phyloP scores from a whole-genome alignment of 2,329 filamentous ascomycete species.

The Penicillium sp. region DNA sequence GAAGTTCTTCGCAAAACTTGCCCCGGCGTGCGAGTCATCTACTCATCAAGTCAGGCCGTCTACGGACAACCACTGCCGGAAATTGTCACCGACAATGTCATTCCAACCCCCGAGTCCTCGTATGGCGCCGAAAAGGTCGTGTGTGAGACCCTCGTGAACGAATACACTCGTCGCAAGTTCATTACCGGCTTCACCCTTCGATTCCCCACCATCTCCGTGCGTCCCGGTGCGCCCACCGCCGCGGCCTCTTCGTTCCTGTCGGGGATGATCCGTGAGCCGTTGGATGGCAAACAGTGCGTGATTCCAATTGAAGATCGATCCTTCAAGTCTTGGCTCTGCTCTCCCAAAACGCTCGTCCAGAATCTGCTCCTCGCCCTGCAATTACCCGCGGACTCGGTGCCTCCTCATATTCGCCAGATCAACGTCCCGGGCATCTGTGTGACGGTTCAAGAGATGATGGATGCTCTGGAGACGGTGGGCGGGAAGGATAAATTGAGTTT shows the following conservation, averaged over 20 bases:
- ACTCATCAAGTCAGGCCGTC: conserved; percentile 58
- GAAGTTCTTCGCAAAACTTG: conserved; percentile 47
- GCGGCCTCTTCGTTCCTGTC: conserved; percentile 59
- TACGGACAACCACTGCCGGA: conserved; percentile 54
- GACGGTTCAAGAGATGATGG: conserved; percentile 52
- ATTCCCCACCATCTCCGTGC: conserved; percentile 57
- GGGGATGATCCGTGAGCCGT: conserved; percentile 59
- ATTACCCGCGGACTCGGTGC: conserved; percentile 38
- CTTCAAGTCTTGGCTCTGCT: conserved; percentile 52
- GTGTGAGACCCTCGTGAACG: conserved; percentile 57
- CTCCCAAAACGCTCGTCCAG: conserved; percentile 47
- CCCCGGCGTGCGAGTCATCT: conserved; percentile 54
- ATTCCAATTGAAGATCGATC: conserved; percentile 47
- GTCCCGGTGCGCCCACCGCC: conserved; percentile 54
- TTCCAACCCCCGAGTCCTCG: conserved; percentile 55
- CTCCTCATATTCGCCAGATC: conserved; percentile 46
- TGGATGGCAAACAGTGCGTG: conserved; percentile 50
- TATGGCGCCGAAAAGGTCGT: conserved; percentile 61
- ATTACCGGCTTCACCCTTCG: conserved; percentile 55
- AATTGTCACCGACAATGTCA: conserved; percentile 46
- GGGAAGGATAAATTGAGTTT: conserved; percentile 48
- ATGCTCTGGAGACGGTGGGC: conserved; percentile 50
- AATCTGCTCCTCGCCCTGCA: conserved; percentile 49
- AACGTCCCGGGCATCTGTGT: conserved; percentile 53
- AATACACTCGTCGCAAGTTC: conserved; percentile 54